A percentile compares a stretch with the other conserved stretches of the same genome.
These are phyloP conservation scores for Arctium lappa DNA, from an alignment of 129 eudicot species.

Conservation along the genomic window DNA sequence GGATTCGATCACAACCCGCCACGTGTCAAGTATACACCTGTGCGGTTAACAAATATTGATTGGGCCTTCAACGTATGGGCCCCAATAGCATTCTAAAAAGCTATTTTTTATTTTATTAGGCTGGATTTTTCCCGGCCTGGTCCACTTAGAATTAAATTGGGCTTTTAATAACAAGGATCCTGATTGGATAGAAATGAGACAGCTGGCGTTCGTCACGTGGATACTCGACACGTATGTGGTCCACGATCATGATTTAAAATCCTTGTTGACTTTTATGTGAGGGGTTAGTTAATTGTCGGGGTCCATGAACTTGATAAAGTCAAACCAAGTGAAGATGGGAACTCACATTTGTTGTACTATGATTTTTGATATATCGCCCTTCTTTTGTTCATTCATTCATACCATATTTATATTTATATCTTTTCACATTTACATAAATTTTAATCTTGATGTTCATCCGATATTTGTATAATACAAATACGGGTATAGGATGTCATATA, in stretches of 20 bases:
- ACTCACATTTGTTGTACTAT: conserved; percentile 1
- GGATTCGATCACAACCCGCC: conserved; percentile 4
- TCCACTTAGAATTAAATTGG: conserved; percentile 19
- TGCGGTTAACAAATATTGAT: conserved; percentile 12
- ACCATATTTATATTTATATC: background rate
- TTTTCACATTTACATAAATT: background rate
- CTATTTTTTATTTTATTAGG: conserved; percentile 32
- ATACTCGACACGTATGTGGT: conserved; percentile 30
- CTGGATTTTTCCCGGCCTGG: conserved; percentile 24
- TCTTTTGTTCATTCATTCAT: conserved; percentile 1
- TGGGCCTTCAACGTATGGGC: conserved; percentile 22
- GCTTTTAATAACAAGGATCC: conserved; percentile 22
- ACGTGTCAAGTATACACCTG: conserved; percentile 24
- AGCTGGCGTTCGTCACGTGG: conserved; percentile 23
- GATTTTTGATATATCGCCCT: background rate
- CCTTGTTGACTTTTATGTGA: conserved; percentile 24
- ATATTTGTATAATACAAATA: too few species aligned
- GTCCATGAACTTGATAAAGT: conserved; percentile 12
- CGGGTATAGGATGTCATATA: too few species aligned
- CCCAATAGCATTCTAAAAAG: conserved; percentile 16
- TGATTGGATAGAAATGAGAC: conserved; percentile 21
- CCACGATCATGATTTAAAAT: conserved; percentile 1
- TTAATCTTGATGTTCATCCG: background rate
- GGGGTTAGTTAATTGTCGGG: conserved; percentile 10
- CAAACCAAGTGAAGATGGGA: conserved; percentile 27